Conservation (phyloP, 306 rosid species). For the Chamaecrista fasciculata region DNA sequence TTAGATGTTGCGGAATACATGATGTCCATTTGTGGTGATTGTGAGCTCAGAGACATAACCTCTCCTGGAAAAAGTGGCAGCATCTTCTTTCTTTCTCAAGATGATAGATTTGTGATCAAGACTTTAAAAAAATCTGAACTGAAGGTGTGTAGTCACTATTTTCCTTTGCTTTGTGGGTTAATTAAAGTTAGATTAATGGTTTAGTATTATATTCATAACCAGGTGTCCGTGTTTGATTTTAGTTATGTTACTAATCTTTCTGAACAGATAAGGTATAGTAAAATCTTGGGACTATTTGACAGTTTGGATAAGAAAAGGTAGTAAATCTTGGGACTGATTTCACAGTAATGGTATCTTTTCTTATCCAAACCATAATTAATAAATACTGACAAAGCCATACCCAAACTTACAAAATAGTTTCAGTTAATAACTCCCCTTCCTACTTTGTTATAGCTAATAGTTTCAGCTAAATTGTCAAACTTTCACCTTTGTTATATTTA, state of each 20-base stretch:
- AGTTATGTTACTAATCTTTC: not conserved
- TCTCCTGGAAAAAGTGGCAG: conserved; percentile 99
- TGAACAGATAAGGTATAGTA: no score
- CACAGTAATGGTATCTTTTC: no score
- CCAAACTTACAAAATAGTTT: no score
- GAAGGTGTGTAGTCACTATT: conserved; percentile 61
- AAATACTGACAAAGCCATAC: no score
- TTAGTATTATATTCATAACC: conserved; percentile 6
- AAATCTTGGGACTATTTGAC: no score
- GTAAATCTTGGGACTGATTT: no score
- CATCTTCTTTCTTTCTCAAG: conserved; percentile 91
- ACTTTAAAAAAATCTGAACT: conserved; percentile 77
- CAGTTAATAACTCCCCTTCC: no score
- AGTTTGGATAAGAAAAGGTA: no score
- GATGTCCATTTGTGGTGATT: conserved; percentile 97
- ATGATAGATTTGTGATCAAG: conserved; percentile 93
- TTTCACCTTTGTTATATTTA: no score
- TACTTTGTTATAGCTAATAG: no score
- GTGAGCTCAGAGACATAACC: conserved; percentile 80
- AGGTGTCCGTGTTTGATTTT: not conserved
- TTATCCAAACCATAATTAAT: no score
- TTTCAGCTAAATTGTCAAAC: no score
- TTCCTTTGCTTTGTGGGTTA: not conserved
- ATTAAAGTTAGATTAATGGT: not conserved
- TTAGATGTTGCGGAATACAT: conserved; percentile 97